A percentile compares a stretch with the other conserved stretches of the same genome.
These are phyloP conservation scores for Eucalyptus brandiana DNA, from an alignment of 345 rosid species.

Conservation along the genomic window DNA sequence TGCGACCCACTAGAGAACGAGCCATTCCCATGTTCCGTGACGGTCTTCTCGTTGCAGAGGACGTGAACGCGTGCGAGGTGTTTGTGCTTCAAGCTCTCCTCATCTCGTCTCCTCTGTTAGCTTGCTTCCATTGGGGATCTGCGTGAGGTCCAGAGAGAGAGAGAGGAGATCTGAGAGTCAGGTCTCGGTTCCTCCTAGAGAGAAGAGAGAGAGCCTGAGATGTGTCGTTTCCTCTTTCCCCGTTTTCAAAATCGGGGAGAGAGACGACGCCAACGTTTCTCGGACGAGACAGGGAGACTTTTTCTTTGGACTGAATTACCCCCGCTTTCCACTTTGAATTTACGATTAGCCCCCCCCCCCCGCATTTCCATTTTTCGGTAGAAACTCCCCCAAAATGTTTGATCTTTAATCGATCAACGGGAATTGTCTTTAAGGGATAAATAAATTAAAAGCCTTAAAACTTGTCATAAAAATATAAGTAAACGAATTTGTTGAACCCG, in stretches of 20 bases:
- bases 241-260: not conserved
- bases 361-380: not conserved
- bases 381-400: not conserved
- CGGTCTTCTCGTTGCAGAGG: not conserved
- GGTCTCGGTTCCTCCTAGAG: not conserved
- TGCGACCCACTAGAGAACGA: not conserved
- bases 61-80: not conserved
- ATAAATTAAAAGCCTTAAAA: too few species aligned
- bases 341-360: not conserved
- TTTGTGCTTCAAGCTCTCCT: not conserved
- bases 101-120: not conserved
- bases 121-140: not conserved
- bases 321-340: not conserved
- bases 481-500: too few species aligned
- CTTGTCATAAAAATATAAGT: too few species aligned
- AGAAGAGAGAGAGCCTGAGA: not conserved
- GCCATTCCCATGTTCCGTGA: not conserved
- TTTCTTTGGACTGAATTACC: not conserved
- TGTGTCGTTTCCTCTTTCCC: not conserved
- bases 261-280: not conserved
- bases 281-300: not conserved
- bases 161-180: not conserved
- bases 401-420: not conserved
- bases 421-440: not conserved
- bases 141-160: not conserved